Percentiles rank a stretch among this genome's conserved stretches.
Evolutionary conservation across 352 stramenopile genomes (phyloP).

Genomic region (Peronospora belbahrii): DNA sequence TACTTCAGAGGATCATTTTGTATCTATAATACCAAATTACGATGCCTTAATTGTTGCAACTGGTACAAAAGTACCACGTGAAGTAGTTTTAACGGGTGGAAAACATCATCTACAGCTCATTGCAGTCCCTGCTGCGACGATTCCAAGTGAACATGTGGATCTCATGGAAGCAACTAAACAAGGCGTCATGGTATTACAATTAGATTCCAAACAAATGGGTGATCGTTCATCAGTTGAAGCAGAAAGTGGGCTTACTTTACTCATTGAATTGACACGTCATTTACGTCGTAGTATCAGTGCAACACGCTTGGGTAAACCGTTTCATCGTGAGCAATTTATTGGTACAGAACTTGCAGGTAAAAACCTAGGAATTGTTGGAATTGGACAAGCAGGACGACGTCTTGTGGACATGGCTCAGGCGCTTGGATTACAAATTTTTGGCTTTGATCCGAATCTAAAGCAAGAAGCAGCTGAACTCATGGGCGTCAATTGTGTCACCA

Average conservation of each 20-base stretch:
- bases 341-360: slow-evolving; percentile 59
- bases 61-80: slow-evolving; percentile 33
- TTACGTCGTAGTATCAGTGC: slow-evolving; percentile 44
- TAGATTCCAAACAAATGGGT: slow-evolving; percentile 64
- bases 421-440: slow-evolving; percentile 59
- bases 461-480: slow-evolving; percentile 53
- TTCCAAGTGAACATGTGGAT: slow-evolving; percentile 59
- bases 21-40: slow-evolving; percentile 33
- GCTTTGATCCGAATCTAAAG: slow-evolving; percentile 69
- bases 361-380: slow-evolving; percentile 58
- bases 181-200: slow-evolving; percentile 64
- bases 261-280: slow-evolving; percentile 57
- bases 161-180: slow-evolving; percentile 71
- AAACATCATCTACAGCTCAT: slow-evolving; percentile 45
- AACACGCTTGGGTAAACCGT: slow-evolving; percentile 19
- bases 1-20: slow-evolving; percentile 26
- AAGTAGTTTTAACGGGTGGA: slow-evolving; percentile 36
- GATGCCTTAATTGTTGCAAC: slow-evolving; percentile 60
- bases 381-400: slow-evolving; percentile 62
- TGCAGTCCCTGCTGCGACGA: slow-evolving; percentile 41
- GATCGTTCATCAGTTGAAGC: slow-evolving; percentile 72
- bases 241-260: slow-evolving; percentile 52
- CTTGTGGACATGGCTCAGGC: slow-evolving; percentile 68
- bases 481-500: slow-evolving; percentile 51
- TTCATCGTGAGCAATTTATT: slow-evolving; percentile 43